Evolutionary conservation across 306 rosid genomes (phyloP).

Genomic region (Cyamopsis tetragonoloba): DNA sequence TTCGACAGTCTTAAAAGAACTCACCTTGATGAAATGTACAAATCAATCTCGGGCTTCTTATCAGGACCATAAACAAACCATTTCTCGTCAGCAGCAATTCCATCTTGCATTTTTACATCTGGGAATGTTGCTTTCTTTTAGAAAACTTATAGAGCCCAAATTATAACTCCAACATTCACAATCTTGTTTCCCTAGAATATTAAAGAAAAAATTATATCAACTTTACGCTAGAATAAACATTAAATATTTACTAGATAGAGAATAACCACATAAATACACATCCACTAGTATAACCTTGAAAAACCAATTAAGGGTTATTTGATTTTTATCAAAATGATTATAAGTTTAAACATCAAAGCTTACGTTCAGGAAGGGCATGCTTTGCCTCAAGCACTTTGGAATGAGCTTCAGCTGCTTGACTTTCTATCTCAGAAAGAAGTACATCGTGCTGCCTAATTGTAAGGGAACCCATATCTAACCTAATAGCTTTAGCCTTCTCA

Average conservation of each 20-base stretch:
- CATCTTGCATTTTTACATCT: conserved; percentile 22
- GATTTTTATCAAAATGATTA: not conserved
- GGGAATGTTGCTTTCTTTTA: not conserved
- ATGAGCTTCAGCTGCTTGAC: conserved; percentile 51
- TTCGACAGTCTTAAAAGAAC: not conserved
- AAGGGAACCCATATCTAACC: conserved; percentile 16
- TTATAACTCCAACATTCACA: conserved; percentile 18
- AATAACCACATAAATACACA: not conserved
- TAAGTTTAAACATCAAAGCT: conserved; percentile 2
- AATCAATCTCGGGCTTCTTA: conserved; percentile 17
- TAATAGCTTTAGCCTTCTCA: conserved; percentile 39
- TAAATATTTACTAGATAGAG: not conserved
- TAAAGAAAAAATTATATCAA: not conserved
- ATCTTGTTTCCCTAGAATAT: conserved; percentile 10
- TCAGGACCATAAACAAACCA: conserved; percentile 38
- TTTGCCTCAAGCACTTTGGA: conserved; percentile 44
- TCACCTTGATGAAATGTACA: conserved; percentile 35
- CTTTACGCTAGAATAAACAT: not conserved
- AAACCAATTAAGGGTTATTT: too few relatives aligned
- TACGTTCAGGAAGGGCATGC: conserved; percentile 46
- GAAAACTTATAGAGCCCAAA: conserved; percentile 11
- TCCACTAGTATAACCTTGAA: too few relatives aligned
- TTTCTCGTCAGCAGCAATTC: conserved; percentile 18
- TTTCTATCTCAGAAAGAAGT: conserved; percentile 39
- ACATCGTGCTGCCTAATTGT: conserved; percentile 22